A percentile compares a stretch with the other conserved stretches of the same genome.
These are phyloP conservation scores for Isatis lusitanica DNA, from an alignment of 441 rosid genomes.

Conservation along the genomic window DNA sequence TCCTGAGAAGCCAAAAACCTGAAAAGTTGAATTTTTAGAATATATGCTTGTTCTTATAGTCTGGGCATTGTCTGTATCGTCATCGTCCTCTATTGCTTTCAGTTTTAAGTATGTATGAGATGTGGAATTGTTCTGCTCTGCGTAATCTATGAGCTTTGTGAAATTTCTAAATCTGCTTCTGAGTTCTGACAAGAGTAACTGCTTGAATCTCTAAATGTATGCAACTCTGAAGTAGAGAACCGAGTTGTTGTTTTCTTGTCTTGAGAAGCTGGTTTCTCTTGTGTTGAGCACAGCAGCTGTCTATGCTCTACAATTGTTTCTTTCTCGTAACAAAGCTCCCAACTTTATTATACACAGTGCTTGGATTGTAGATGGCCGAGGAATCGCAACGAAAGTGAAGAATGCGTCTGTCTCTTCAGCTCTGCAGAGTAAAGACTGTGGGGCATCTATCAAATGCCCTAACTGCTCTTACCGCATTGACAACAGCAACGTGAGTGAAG, in stretches of 20 bases:
- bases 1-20: conserved; percentile 9
- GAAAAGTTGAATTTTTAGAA: background rate
- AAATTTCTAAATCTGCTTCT: background rate
- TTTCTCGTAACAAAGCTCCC: background rate
- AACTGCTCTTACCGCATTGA: conserved; percentile 65
- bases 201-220: background rate
- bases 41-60: background rate
- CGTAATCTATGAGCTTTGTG: background rate
- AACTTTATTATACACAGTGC: conserved; percentile 47
- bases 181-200: background rate
- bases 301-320: background rate
- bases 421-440: conserved; percentile 57
- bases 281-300: background rate
- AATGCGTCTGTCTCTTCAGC: conserved; percentile 52
- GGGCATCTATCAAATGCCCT: conserved; percentile 74
- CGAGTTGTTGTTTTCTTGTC: background rate
- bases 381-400: conserved; percentile 75
- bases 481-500: conserved; percentile 72
- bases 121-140: background rate
- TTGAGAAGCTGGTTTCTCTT: background rate
- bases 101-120: background rate
- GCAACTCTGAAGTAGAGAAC: background rate
- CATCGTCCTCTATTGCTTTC: background rate
- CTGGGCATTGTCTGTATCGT: background rate
- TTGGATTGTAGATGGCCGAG: conserved; percentile 75